phyloP scores from a whole-genome alignment of 1,284 basidiomycete species.

The Puccinia hordei region DNA sequence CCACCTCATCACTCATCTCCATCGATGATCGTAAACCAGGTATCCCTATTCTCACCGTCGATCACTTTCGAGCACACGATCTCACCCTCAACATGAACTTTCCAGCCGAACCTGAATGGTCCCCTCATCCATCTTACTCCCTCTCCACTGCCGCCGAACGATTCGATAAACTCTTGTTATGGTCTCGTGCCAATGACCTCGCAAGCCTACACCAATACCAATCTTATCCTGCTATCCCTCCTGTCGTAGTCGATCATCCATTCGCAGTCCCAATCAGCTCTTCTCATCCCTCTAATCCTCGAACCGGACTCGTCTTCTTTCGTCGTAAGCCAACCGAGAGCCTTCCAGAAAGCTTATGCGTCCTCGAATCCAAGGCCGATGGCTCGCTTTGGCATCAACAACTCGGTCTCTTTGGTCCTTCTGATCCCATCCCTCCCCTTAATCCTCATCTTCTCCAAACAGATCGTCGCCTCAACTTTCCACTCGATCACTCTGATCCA shows the following conservation, averaged over 20 bases:
- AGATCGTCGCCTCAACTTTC: too few relatives aligned
- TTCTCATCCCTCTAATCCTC: not conserved
- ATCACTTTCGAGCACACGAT: conserved; percentile 34
- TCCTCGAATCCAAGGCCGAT: conserved; percentile 31
- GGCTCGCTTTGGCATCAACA: conserved; percentile 44
- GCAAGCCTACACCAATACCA: conserved; percentile 16
- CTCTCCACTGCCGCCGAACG: not conserved
- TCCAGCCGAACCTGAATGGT: conserved; percentile 8
- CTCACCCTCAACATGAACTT: conserved; percentile 35
- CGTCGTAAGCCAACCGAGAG: not conserved
- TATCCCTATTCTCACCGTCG: conserved; percentile 4
- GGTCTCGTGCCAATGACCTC: conserved; percentile 40
- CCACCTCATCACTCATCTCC: conserved; percentile 14
- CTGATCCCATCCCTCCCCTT: too few relatives aligned
- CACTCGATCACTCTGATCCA: too few relatives aligned
- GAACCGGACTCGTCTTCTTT: conserved; percentile 6
- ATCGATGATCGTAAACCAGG: conserved; percentile 41
- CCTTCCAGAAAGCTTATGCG: not conserved
- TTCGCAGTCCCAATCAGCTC: conserved; percentile 8
- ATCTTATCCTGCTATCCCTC: conserved; percentile 15
- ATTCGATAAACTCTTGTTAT: conserved; percentile 24
- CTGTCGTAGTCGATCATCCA: conserved; percentile 11
- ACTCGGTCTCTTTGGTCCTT: not conserved
- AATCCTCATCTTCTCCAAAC: too few relatives aligned
- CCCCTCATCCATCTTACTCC: not conserved